Evolutionary conservation across 2,329 filamentous ascomycete genomes (phyloP), one percentile per base, ranked within the genome.

Genomic region (Penicillium sp.): DNA sequence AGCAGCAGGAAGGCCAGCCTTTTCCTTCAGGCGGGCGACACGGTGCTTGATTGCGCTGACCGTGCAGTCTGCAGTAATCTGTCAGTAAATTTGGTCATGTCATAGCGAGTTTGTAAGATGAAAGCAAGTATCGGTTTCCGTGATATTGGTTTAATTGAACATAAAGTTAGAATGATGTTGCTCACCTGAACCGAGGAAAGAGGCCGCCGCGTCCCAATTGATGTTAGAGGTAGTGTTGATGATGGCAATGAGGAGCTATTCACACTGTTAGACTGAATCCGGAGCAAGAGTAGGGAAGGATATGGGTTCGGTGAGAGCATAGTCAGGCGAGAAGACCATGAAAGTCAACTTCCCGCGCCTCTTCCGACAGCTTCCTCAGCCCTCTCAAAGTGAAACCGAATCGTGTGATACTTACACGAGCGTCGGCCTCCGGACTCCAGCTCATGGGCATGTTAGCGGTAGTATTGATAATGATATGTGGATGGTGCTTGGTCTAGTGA

Each of bases 361-460:
- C 40, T 22, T 13, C 40, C 25, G 11, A 3, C 16, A n/a, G 14
- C 25, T 19, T 25, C 8, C 26, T 8, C 6, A 4, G 10, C n/a
- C 16, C 7, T 14, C 16, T 10, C 26, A 4, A 28, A 56, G 33
- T 25, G 7, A 11, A 28, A 25, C 25, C 19, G 7, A 46, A 22
- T 30, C 11, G 11, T 33, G 25, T 38, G 30, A 2, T 46, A 56
- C 62, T 58, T 67, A 74, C 73, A 64, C 65, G 71, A n/a, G 70
- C 70, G 30, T 74, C 72, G 0, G 65, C 56, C n/a, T 70, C 45
- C 0, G 66, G 58, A 7, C 68, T 66, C 73, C 73, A 75, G 0
- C 38, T 66, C 33, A 73, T 73, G 6, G 70, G 65, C 72, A 74
- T 75, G 2, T 53, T 70, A 38, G 19, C 51, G 57, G 28, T 43